These are phyloP conservation scores for Mitragyna speciosa DNA, from an alignment of 257 asterid species.

Conservation along the genomic window DNA sequence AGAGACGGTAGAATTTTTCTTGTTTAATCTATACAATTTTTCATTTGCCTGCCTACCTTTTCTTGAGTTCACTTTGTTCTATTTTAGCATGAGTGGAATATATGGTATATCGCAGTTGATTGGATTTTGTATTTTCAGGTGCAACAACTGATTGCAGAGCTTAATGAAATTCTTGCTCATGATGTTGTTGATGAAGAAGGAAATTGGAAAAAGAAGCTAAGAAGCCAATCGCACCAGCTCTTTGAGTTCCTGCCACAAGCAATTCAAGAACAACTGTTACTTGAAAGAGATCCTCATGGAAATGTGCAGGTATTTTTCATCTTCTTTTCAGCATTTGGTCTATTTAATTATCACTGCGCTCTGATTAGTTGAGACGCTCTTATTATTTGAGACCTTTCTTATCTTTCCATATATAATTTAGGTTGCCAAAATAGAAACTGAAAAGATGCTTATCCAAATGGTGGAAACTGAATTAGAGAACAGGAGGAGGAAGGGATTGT, in stretches of 20 bases:
- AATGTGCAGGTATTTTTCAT: slow-evolving; percentile 70
- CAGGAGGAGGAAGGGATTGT: slow-evolving; percentile 59
- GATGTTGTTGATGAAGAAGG: slow-evolving; percentile 88
- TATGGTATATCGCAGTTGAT: not conserved
- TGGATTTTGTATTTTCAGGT: slow-evolving; percentile 50
- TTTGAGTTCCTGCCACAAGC: slow-evolving; percentile 84
- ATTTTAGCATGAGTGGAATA: not conserved
- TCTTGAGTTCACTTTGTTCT: not conserved
- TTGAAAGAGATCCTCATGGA: slow-evolving; percentile 99
- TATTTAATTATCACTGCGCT: not conserved
- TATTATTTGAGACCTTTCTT: not conserved
- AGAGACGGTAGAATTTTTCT: not conserved
- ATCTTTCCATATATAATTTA: slow-evolving; percentile 16
- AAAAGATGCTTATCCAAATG: slow-evolving; percentile 98
- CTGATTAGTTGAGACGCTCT: not conserved
- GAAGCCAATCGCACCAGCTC: slow-evolving; percentile 66
- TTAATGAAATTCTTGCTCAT: slow-evolving; percentile 94
- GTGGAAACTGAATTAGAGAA: slow-evolving; percentile 86
- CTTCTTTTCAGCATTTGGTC: slow-evolving; percentile 1
- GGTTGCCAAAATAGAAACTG: slow-evolving; percentile 97
- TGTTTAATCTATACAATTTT: not conserved
- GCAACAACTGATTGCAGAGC: slow-evolving; percentile 87
- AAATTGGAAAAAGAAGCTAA: slow-evolving; percentile 81
- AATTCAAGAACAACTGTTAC: slow-evolving; percentile 92
- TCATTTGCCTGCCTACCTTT: not conserved